Conservation (phyloP, 2,329 filamentous ascomycete genomes). For the Gaeumannomyces tritici region DNA sequence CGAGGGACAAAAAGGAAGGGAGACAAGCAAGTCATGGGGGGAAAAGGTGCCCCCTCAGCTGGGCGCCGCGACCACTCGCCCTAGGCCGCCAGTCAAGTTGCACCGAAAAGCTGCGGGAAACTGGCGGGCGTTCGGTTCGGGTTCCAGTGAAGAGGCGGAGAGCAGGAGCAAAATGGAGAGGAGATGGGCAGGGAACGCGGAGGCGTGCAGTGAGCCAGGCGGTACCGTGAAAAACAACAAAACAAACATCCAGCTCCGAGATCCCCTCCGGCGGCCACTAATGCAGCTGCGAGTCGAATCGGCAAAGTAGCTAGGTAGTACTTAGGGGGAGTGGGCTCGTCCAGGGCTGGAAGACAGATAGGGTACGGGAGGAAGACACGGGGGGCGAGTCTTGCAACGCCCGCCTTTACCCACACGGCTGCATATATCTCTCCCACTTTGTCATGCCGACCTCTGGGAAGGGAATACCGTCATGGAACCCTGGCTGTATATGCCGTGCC, state of each 20-base stretch:
- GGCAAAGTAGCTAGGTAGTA: conserved; percentile 19
- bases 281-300: conserved; percentile 26
- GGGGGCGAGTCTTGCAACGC: background rate
- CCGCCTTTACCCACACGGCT: conserved; percentile 2
- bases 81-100: conserved; percentile 8
- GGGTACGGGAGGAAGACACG: background rate
- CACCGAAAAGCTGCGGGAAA: background rate
- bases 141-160: background rate
- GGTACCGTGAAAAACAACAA: background rate
- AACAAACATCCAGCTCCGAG: conserved; percentile 5
- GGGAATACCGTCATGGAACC: conserved; percentile 1
- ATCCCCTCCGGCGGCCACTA: conserved; percentile 25
- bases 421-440: conserved; percentile 2
- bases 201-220: background rate
- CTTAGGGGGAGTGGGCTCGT: conserved; percentile 15
- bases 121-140: conserved; percentile 1
- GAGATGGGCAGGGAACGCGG: background rate
- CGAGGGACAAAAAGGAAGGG: conserved; percentile 5
- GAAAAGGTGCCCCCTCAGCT: background rate
- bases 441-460: background rate
- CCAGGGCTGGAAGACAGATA: background rate
- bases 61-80: background rate
- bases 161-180: background rate
- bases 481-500: background rate
- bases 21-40: background rate